Conservation (phyloP, 805 yeast species). For the Wickerhamia fluorescens region DNA sequence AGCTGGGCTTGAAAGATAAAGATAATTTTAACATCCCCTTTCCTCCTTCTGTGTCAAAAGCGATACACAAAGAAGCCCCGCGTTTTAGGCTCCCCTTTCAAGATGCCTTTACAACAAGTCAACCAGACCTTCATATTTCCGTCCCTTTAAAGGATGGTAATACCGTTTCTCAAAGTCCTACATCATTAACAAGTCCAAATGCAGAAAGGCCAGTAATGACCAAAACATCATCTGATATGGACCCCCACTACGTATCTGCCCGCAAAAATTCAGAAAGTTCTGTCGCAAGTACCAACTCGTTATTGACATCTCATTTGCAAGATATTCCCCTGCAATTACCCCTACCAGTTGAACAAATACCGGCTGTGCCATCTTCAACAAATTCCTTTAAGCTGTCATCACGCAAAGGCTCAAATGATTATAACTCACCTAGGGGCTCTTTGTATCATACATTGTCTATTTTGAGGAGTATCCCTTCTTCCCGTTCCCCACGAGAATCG, state of each 20-base stretch:
- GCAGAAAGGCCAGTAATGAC: slow-evolving; percentile 1
- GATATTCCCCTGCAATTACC: slow-evolving; percentile 53
- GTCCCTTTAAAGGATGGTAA: too few species aligned
- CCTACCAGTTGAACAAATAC: slow-evolving; percentile 48
- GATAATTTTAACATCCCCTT: slow-evolving; percentile 13
- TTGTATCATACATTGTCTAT: slow-evolving; percentile 34
- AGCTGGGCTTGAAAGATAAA: too few species aligned
- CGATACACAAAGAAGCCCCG: slow-evolving; percentile 38
- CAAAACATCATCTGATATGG: background rate
- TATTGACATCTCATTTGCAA: slow-evolving; percentile 23
- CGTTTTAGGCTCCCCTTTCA: slow-evolving; percentile 68
- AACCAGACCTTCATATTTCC: too few species aligned
- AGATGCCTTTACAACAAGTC: too few species aligned
- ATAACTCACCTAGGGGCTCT: slow-evolving; percentile 34
- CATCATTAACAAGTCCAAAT: slow-evolving; percentile 1
- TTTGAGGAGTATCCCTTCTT: slow-evolving; percentile 29
- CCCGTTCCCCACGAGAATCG: slow-evolving; percentile 31
- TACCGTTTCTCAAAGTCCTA: too few species aligned
- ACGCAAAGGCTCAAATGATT: slow-evolving; percentile 29
- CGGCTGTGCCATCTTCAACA: slow-evolving; percentile 33
- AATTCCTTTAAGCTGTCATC: slow-evolving; percentile 26
- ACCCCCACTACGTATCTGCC: slow-evolving; percentile 2
- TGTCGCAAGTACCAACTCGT: slow-evolving; percentile 19
- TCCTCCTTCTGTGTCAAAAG: slow-evolving; percentile 13
- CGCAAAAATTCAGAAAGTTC: slow-evolving; percentile 16